Base-by-base conservation (phyloP, 495 filamentous ascomycete genomes). In the Penicillium fimorum region DNA sequence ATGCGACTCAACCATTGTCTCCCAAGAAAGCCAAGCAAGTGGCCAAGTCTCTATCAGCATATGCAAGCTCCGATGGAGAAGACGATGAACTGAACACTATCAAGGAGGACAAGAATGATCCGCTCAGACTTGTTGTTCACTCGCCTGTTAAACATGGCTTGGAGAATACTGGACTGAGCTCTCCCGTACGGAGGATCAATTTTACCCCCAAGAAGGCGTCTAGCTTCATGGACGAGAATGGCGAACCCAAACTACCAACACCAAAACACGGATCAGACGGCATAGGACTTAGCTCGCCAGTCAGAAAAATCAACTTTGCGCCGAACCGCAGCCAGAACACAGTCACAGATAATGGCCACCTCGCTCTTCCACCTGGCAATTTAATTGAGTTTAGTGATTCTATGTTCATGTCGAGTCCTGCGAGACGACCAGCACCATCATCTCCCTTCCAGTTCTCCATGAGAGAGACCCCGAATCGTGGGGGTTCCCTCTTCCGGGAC, bases 11-110 rank as follows among this genome's bases (percentile, higher is more conserved):
- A 50, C 79, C 79, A 25, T 61, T 84, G n/a, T 82, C 81, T 7
- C 81, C 81, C 6, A 83, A 84, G 68, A 84, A 82, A 60, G 68
- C 72, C 29, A 79, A 70, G 41, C 81, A 83, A 53, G 70, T 82
- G 27, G 73, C 78, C 24, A 81, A 80, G 58, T 69, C 70, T 10
- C 61, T 75, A 9, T 70, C 73, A 7, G 64, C 71, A 2, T 79
- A 75, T 47, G 68, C 67, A 1, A 74, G 70, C 57, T 75, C 69
- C 4, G 73, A 78, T 55, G 72, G 69, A 4, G 79, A 81, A 43
- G 81, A 82, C 11, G 80, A 83, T 61, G 79, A 84, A 59, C 61
- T 81, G 42, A 70, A 60, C 38, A 64, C 63, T 0, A 66, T 61
- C n/a, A 82, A 80, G 60, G 70, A 71, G 33, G 69, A 72, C 2